Conservation (phyloP, 495 filamentous ascomycete genomes). For the Aspergillus diversus region DNA sequence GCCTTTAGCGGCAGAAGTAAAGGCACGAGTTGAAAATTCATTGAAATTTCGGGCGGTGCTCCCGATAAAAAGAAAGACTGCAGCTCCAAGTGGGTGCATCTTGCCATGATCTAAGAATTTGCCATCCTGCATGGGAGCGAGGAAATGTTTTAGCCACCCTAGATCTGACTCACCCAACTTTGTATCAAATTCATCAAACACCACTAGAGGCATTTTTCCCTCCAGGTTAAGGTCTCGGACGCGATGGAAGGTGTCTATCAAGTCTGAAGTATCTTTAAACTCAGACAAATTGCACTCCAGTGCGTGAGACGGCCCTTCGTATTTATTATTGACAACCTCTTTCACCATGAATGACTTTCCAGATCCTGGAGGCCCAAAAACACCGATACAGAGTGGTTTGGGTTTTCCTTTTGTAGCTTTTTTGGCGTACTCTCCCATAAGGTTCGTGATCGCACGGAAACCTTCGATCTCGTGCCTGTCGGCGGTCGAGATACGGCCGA, state of each 20-base stretch:
- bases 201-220: neutral
- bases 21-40: constrained; percentile 1
- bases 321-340: constrained; percentile 2
- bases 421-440: constrained; percentile 4
- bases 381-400: constrained; percentile 4
- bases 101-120: constrained; percentile 2
- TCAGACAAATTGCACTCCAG: constrained; percentile 4
- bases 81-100: constrained; percentile 6
- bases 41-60: constrained; percentile 1
- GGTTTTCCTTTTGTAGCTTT: neutral
- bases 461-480: constrained; percentile 3
- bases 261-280: constrained; percentile 4
- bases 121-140: constrained; percentile 3
- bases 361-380: constrained; percentile 4
- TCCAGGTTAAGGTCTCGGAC: constrained; percentile 4
- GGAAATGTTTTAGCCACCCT: constrained; percentile 4
- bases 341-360: constrained; percentile 7
- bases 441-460: constrained; percentile 4
- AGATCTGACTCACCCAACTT: constrained; percentile 4
- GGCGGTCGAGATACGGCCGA: constrained; percentile 2
- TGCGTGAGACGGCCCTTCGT: neutral
- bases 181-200: constrained; percentile 8
- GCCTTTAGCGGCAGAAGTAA: constrained; percentile 4
- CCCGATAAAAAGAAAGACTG: constrained; percentile 3
- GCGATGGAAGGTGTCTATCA: neutral